Evolutionary conservation across 345 rosid species (phyloP).

Genomic region (Eucalyptus caleyi): DNA sequence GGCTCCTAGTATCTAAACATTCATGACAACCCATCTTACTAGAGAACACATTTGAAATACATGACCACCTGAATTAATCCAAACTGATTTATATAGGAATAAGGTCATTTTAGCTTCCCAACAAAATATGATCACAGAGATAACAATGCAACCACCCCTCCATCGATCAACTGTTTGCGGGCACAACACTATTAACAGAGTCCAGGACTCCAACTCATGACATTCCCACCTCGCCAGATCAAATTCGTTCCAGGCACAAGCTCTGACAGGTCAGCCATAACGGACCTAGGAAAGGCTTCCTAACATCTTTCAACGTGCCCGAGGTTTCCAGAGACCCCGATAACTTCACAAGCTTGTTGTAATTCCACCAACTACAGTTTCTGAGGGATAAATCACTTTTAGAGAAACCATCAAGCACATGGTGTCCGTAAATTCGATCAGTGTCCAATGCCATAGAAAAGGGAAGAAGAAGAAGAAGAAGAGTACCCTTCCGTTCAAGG

Average conservation of each 20-base stretch:
- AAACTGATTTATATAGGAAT: not conserved
- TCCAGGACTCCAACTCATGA: not conserved
- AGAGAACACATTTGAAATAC: not conserved
- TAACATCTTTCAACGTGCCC: not conserved
- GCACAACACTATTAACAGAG: not conserved
- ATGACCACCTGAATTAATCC: not conserved
- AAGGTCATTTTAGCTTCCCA: not conserved
- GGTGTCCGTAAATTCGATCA: not conserved
- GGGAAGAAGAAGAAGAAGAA: not conserved
- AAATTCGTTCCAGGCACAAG: not conserved
- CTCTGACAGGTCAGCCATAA: not conserved
- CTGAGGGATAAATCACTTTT: not conserved
- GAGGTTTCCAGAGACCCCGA: not conserved
- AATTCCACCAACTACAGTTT: not conserved
- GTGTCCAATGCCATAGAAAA: not conserved
- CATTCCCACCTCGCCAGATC: not conserved
- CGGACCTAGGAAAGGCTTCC: not conserved
- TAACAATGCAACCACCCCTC: not conserved
- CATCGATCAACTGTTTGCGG: not conserved
- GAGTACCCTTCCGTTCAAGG: slow-evolving; percentile 51
- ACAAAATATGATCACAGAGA: not conserved
- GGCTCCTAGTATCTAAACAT: not conserved
- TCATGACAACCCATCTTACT: not conserved
- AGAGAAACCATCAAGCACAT: not conserved
- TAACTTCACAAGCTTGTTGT: not conserved